Conservation (phyloP, 1,139 yeast species). For the Pichia sp. region DNA sequence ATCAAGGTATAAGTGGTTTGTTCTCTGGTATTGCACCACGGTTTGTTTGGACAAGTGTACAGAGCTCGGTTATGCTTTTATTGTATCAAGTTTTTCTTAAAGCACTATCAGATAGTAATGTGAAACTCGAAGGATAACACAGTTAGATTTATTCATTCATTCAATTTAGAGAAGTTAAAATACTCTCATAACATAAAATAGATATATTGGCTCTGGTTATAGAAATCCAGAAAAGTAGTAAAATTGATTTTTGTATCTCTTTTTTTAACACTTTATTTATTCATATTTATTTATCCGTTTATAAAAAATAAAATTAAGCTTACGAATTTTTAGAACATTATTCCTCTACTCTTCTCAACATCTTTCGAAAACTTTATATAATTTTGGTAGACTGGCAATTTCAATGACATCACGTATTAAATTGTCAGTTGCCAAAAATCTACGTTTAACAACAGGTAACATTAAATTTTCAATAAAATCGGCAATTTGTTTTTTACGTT, state of each 20-base stretch:
- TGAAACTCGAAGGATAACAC: conserved; percentile 11
- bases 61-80: conserved; percentile 89
- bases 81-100: conserved; percentile 63
- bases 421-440: conserved; percentile 58
- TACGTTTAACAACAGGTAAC: conserved; percentile 60
- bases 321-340: not conserved
- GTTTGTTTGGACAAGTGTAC: conserved; percentile 93
- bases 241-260: not conserved
- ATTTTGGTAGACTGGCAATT: conserved; percentile 85
- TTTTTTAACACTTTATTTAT: not conserved
- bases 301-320: not conserved
- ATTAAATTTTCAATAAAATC: conserved; percentile 46
- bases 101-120: conserved; percentile 29
- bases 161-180: not conserved
- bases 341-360: conserved; percentile 39
- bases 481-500: conserved; percentile 26
- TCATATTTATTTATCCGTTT: not conserved
- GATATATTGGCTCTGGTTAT: not conserved
- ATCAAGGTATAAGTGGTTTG: conserved; percentile 74
- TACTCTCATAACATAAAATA: not conserved
- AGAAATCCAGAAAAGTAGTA: not conserved
- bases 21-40: conserved; percentile 96
- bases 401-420: conserved; percentile 59
- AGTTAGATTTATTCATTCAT: not conserved
- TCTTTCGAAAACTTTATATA: conserved; percentile 87